A percentile compares a stretch with the other conserved stretches of the same genome.
Evolutionary conservation across 139 green algal genomes (phyloP).

Genomic region (Penium margaritaceum): DNA sequence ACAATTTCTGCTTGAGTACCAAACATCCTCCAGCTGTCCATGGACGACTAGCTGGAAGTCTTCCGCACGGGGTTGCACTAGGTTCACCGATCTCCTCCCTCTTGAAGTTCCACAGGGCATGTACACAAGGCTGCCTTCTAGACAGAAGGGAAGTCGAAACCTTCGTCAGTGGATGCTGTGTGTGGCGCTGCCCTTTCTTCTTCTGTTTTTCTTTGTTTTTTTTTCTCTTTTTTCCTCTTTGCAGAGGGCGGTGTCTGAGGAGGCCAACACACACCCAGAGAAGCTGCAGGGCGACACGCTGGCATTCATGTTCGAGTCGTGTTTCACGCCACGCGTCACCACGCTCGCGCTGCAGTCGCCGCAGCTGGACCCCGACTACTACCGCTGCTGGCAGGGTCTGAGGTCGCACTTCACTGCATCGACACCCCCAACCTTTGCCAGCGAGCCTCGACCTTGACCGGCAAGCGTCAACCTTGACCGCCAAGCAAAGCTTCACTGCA

Average conservation of each 20-base stretch:
- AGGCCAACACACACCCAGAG: slow-evolving; percentile 50
- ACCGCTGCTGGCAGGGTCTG: slow-evolving; percentile 66
- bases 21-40: no score
- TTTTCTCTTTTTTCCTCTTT: background rate
- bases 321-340: slow-evolving; percentile 64
- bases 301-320: slow-evolving; percentile 87
- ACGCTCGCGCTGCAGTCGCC: slow-evolving; percentile 58
- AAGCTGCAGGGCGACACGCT: slow-evolving; percentile 57
- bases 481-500: no score
- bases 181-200: background rate
- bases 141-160: no score
- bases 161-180: no score
- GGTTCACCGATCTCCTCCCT: no score
- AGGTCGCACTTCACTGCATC: slow-evolving; percentile 17
- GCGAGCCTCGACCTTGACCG: no score
- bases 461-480: no score
- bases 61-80: no score
- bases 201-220: background rate
- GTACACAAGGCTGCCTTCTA: no score
- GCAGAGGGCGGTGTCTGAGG: slow-evolving; percentile 38
- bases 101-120: no score
- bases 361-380: slow-evolving; percentile 73
- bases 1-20: no score
- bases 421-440: background rate
- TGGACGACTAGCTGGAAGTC: no score